phyloP scores from a whole-genome alignment of 768 basidiomycete genomes.

The Panaeolus papilionaceus region DNA sequence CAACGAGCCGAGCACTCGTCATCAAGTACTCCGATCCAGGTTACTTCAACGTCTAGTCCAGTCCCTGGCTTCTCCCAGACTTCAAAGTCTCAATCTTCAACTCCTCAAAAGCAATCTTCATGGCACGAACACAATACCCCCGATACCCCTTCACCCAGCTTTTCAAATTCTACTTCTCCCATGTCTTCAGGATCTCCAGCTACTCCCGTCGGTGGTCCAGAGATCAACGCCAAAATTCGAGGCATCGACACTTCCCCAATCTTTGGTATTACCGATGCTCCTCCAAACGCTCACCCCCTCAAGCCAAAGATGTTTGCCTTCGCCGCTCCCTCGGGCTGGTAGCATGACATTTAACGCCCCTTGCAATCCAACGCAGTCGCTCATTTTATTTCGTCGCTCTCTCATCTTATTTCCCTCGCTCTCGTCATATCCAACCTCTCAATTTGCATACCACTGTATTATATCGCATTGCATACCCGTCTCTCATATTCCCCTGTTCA shows the following conservation, averaged over 20 bases:
- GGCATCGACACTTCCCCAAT: slow-evolving; percentile 45
- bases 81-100: slow-evolving; percentile 38
- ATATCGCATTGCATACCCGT: slow-evolving; percentile 14
- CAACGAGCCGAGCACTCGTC: slow-evolving; percentile 48
- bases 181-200: slow-evolving; percentile 67
- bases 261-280: slow-evolving; percentile 41
- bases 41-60: slow-evolving; percentile 51
- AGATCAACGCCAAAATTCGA: slow-evolving; percentile 55
- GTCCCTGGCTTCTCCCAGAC: slow-evolving; percentile 49
- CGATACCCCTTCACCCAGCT: slow-evolving; percentile 60
- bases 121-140: slow-evolving; percentile 41
- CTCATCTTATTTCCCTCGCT: slow-evolving; percentile 28
- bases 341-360: slow-evolving; percentile 33
- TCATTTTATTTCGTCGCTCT: slow-evolving; percentile 17
- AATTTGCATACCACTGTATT: slow-evolving; percentile 13
- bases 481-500: slow-evolving; percentile 9
- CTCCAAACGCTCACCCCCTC: slow-evolving; percentile 46
- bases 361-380: slow-evolving; percentile 25
- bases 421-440: slow-evolving; percentile 15
- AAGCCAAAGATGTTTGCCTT: slow-evolving; percentile 72
- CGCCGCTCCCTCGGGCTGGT: slow-evolving; percentile 68
- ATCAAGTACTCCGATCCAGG: slow-evolving; percentile 47
- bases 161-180: slow-evolving; percentile 60
- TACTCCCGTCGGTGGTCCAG: slow-evolving; percentile 60
- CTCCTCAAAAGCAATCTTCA: slow-evolving; percentile 40